These are phyloP conservation scores for Melampsora americana DNA, from an alignment of 1,284 basidiomycete species.

Conservation along the genomic window DNA sequence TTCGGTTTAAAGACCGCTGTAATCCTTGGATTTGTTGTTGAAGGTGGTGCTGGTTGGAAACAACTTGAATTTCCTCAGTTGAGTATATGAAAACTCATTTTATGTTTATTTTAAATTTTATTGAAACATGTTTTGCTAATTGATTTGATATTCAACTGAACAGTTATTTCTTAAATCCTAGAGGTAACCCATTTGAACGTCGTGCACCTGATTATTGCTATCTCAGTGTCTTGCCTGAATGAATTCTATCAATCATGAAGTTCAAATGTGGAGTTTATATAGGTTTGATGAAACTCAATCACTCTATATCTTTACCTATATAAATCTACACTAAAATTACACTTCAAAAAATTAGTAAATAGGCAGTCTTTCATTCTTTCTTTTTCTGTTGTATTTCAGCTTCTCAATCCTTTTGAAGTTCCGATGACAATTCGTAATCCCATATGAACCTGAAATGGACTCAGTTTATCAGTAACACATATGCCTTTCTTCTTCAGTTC, in stretches of 20 bases:
- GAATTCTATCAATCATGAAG: not conserved
- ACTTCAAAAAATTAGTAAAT: no score
- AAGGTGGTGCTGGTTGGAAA: constrained; percentile 43
- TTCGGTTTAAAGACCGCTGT: constrained; percentile 41
- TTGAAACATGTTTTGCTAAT: not conserved
- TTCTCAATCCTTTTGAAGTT: no score
- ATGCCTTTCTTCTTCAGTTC: no score
- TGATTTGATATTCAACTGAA: not conserved
- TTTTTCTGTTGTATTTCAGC: no score
- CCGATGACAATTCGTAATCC: no score
- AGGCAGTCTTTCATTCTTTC: no score
- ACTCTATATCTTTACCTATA: no score
- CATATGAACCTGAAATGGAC: no score
- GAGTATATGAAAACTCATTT: not conserved
- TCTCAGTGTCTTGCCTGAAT: constrained; percentile 11
- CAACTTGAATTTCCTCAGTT: constrained; percentile 35
- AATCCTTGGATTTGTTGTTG: constrained; percentile 26
- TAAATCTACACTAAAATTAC: no score
- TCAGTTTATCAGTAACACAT: no score
- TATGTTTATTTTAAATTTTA: not conserved
- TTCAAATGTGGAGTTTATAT: no score
- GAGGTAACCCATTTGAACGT: constrained; percentile 5
- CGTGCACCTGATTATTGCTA: constrained; percentile 34
- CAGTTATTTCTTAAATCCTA: constrained; percentile 33
- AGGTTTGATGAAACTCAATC: no score